A percentile compares a stretch with the other conserved stretches of the same genome.
Evolutionary conservation across 106 monocot genomes (phyloP).

Genomic region (Dendrobium nobile): DNA sequence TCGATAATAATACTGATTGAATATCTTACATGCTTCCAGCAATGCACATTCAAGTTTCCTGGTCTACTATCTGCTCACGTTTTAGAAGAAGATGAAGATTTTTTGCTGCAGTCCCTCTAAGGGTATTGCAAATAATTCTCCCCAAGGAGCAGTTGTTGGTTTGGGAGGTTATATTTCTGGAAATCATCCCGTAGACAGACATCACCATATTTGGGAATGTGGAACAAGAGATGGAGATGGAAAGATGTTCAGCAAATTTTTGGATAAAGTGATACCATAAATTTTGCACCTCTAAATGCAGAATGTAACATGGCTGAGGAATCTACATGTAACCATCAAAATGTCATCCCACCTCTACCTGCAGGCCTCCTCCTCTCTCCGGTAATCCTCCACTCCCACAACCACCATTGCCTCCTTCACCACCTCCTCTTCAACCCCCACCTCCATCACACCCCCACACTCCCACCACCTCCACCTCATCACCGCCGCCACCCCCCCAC

Average conservation of each 20-base stretch:
- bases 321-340: conserved; percentile 11
- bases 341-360: conserved; percentile 42
- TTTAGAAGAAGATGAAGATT: conserved; percentile 87
- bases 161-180: background rate
- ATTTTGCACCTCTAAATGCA: conserved; percentile 7
- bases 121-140: conserved; percentile 13
- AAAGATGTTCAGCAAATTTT: conserved; percentile 43
- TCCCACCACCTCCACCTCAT: conserved; percentile 29
- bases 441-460: conserved; percentile 33
- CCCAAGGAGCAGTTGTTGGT: conserved; percentile 26
- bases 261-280: conserved; percentile 14
- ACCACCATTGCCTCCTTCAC: conserved; percentile 35
- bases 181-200: conserved; percentile 25
- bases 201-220: conserved; percentile 33
- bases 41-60: conserved; percentile 67
- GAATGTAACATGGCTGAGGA: conserved; percentile 12
- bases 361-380: conserved; percentile 53
- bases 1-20: background rate
- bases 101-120: conserved; percentile 26
- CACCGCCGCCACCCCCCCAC: conserved; percentile 26
- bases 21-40: conserved; percentile 36
- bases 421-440: conserved; percentile 25
- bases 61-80: conserved; percentile 48
- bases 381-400: conserved; percentile 34
- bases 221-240: conserved; percentile 69